Base-by-base conservation (phyloP, 495 filamentous ascomycete species). In the Penicillium samsonianum region DNA sequence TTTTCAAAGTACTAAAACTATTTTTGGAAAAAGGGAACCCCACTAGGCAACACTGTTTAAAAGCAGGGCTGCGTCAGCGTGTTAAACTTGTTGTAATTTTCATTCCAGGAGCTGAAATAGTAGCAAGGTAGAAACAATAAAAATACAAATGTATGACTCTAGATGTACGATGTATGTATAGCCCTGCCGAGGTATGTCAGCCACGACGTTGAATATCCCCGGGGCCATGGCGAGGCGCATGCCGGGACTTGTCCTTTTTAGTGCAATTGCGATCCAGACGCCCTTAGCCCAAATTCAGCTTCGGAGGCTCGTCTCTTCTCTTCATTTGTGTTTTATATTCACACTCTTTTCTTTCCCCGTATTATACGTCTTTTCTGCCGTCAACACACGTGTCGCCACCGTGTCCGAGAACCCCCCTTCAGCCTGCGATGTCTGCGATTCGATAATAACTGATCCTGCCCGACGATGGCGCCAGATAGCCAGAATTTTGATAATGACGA, bases 401-500 rank as follows among this genome's bases (percentile, higher is more conserved):
- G 49, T 55, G 22, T 50, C 44, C 35, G 45, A 47, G n/a, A 42
- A 42, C 46, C 14, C 35, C 37, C 50, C 48, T 60, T 64, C 63
- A 52, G 52, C 54, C 62, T 69, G 73, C 73, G 69, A 79, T 78
- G 77, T 74, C 69, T 73, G 65, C 73, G 44, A 70, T 73, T 67
- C 70, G 67, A 62, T 78, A 77, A 69, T 64, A 41, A 54, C 55
- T 65, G 52, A 67, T 57, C 45, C 40, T 68, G 76, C 77, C 73
- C 60, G 62, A 75, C 73, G 70, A 89, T 89, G 86, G 82, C 84
- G 73, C 81, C 83, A 49, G 76, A 80, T 72, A 79, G 76, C 66
- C 74, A 75, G 33, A 76, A 73, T 60, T 71, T 79, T 66, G 72
- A 76, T 60, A 71, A 79, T 59, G 67, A 78, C 60, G 74, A 77